These are phyloP conservation scores for Neofusicoccum kwambonambiense DNA, from an alignment of 2,329 filamentous ascomycete species.

Conservation along the genomic window DNA sequence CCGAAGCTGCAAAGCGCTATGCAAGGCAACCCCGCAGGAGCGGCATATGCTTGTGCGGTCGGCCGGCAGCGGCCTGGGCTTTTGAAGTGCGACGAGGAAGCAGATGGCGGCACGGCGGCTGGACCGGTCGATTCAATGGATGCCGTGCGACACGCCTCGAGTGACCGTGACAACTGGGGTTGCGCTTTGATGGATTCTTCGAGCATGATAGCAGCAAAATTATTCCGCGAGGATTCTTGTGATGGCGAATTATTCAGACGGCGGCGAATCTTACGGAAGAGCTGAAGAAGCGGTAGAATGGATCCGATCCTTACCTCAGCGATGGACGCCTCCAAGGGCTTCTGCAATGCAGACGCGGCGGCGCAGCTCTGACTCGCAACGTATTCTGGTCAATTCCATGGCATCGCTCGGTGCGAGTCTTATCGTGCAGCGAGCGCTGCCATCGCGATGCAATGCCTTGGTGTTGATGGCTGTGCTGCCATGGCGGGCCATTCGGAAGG, in stretches of 20 bases:
- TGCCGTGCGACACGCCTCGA: neutral
- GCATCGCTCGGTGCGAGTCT: neutral
- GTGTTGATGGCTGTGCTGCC: constrained; percentile 5
- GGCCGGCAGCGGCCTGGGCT: neutral
- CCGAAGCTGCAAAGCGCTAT: neutral
- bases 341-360: neutral
- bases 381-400: neutral
- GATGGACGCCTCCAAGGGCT: neutral
- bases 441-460: neutral
- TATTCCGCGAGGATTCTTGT: too few species aligned
- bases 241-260: neutral
- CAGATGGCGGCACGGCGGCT: neutral
- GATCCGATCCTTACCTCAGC: neutral
- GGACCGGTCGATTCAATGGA: neutral
- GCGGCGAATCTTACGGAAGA: neutral
- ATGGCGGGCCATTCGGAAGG: constrained; percentile 3
- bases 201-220: neutral
- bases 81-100: neutral
- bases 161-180: neutral
- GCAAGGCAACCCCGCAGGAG: neutral
- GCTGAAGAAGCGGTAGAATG: neutral
- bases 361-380: neutral
- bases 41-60: neutral
- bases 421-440: neutral
- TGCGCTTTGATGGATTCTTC: neutral